phyloP scores from a whole-genome alignment of 2,329 filamentous ascomycete species.

The Pyrenophora graminea region DNA sequence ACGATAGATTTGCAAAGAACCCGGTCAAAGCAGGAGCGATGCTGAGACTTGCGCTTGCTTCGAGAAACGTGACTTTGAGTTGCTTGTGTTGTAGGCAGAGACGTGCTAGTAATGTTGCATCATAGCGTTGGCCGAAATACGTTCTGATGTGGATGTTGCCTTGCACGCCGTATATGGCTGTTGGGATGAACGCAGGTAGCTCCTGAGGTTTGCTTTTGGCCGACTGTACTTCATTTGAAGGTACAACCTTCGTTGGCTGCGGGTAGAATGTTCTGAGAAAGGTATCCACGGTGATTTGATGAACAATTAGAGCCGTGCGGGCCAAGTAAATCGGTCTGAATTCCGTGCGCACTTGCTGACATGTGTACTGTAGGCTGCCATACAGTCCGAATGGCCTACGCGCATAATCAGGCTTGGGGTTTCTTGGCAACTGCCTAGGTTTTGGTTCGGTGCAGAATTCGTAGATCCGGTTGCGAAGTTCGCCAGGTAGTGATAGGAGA shows the following conservation, averaged over 20 bases:
- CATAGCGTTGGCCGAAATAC: neutral
- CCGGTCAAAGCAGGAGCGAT: neutral
- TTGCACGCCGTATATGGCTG: neutral
- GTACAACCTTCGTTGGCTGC: neutral
- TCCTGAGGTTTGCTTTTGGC: rapidly evolving
- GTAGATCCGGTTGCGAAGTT: slow-evolving; percentile 10
- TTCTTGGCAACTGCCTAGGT: too few relatives aligned
- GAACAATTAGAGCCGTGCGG: neutral
- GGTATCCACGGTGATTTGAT: neutral
- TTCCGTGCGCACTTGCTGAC: neutral
- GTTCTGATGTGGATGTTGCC: neutral
- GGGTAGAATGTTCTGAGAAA: neutral
- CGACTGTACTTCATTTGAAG: too few relatives aligned
- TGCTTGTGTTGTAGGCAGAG: neutral
- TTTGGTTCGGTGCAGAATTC: neutral
- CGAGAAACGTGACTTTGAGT: neutral
- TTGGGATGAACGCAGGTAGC: rapidly evolving
- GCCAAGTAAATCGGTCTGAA: neutral
- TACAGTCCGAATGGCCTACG: neutral
- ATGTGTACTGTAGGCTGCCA: neutral
- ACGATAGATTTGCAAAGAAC: neutral
- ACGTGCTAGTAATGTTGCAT: neutral
- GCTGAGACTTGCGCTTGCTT: neutral
- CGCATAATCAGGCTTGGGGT: too few relatives aligned
- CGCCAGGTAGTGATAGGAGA: neutral